Conservation (phyloP, 1,284 basidiomycete species). For the Vanrija pseudolonga region DNA sequence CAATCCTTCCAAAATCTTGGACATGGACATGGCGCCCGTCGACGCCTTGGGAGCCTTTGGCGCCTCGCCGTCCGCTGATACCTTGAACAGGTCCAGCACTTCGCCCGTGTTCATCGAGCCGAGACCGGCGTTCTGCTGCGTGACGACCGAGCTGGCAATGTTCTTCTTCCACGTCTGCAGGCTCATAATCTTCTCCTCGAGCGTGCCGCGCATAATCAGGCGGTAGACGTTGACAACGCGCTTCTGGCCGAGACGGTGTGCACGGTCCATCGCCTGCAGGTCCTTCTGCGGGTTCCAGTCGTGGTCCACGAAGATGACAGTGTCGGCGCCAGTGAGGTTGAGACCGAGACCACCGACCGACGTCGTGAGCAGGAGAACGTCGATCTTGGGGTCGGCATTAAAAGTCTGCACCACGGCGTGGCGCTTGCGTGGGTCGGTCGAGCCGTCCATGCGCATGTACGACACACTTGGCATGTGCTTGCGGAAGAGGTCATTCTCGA, state of each 20-base stretch:
- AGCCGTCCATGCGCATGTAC: slow-evolving; percentile 96
- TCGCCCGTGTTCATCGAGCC: slow-evolving; percentile 96
- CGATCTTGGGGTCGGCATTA: slow-evolving; percentile 96
- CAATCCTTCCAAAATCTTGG: slow-evolving; percentile 72
- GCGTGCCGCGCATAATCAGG: slow-evolving; percentile 90
- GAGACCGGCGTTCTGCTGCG: slow-evolving; percentile 92
- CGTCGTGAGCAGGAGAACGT: slow-evolving; percentile 91
- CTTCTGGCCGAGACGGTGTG: slow-evolving; percentile 97
- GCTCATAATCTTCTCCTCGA: slow-evolving; percentile 99
- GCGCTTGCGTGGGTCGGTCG: slow-evolving; percentile 81
- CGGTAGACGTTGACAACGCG: slow-evolving; percentile 99
- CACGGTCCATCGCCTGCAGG: slow-evolving; percentile 98
- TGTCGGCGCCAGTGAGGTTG: slow-evolving; percentile 96
- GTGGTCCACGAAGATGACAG: slow-evolving; percentile 98
- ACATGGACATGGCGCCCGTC: slow-evolving; percentile 53
- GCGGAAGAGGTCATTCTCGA: slow-evolving; percentile 90
- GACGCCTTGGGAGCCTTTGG: slow-evolving; percentile 1
- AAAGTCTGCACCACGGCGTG: slow-evolving; percentile 97
- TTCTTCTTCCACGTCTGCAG: slow-evolving; percentile 98
- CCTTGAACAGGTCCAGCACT: slow-evolving; percentile 89
- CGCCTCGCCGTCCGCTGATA: slow-evolving; percentile 64
- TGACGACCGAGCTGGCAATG: slow-evolving; percentile 93
- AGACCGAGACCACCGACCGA: slow-evolving; percentile 94
- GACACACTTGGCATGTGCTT: slow-evolving; percentile 89
- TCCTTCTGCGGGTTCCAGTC: slow-evolving; percentile 99